Base-by-base conservation (phyloP, 257 asterid genomes). In the Salvia rosmarinus region DNA sequence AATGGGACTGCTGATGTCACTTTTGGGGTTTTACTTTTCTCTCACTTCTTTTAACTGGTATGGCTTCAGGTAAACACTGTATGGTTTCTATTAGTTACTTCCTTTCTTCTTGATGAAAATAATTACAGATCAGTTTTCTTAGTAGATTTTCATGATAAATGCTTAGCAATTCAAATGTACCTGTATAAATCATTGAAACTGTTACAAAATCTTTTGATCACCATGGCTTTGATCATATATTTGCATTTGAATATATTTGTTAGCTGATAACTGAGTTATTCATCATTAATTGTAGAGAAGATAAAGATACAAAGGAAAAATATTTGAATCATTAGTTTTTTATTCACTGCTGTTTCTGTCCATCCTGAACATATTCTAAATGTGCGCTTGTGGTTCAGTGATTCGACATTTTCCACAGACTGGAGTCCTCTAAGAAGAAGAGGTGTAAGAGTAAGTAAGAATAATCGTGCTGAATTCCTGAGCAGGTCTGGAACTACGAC, bases 381-480 rank as follows among this genome's bases (percentile, higher is more conserved):
- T 64, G 40, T 42, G 47, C 73, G 42, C 39, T 64, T 46, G 17
- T 68, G 80, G 50, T 75, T 75, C 82, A 87, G 96, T 77, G 83
- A 74, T 70, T 76, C 50, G 13, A 68, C 83, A 7, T 88, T 57
- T 84, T 70, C 81, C 9, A 56, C 71, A 57, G 79, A 63, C 52
- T 75, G 77, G 80, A 75, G 80, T 77, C 68, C 80, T 49, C 76
- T 82, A 82, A 17, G 66, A 25, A 50, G 82, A 73, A 83, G 79
- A 52, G 62, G 79, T 69, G 70, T 16, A 70, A 80, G 79, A 70
- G 66, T 63, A 62, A 74, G 69, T 52, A 67, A 49, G 79, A 78
- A 60, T 64, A 85, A 80, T 74, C 88, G 83, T 39, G 80, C 95
- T 52, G 97, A 92, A 70, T 92, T 92, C 85, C 75, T 84, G 54